These are phyloP conservation scores for Ophiostoma triangulosporum DNA, from an alignment of 2,329 filamentous ascomycete genomes.

Conservation along the genomic window DNA sequence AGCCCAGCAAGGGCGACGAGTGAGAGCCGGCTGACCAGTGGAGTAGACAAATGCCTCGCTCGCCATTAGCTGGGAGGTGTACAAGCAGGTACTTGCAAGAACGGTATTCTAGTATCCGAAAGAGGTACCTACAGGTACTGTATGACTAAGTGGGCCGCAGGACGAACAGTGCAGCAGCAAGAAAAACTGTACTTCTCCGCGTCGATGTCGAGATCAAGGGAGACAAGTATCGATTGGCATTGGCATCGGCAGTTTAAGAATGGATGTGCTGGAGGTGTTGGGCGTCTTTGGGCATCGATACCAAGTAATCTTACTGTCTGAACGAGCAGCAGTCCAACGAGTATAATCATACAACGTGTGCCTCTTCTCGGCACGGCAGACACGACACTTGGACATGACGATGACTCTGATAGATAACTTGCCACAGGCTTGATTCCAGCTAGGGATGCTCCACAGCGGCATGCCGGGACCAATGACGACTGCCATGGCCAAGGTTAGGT, in stretches of 20 bases:
- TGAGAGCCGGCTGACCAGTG: conserved; percentile 1
- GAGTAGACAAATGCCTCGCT: conserved; percentile 12
- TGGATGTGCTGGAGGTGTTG: neutral
- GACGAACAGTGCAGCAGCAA: neutral
- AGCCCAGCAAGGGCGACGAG: conserved; percentile 2
- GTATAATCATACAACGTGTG: neutral
- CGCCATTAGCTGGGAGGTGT: conserved; percentile 11
- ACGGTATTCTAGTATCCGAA: no score
- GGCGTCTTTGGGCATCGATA: neutral
- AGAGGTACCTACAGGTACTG: neutral
- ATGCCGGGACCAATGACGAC: neutral
- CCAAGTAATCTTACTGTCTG: neutral
- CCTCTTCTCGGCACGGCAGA: neutral
- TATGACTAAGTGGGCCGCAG: neutral
- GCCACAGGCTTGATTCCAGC: neutral
- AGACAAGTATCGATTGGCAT: neutral
- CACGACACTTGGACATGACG: neutral
- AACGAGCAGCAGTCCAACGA: neutral
- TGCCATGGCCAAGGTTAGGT: no score
- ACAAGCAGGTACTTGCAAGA: neutral
- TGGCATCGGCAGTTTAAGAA: neutral
- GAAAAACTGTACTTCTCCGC: neutral
- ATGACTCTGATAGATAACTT: neutral
- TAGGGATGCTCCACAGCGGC: neutral
- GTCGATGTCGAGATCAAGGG: neutral